Percentiles rank a stretch among this genome's conserved stretches.
phyloP scores from a whole-genome alignment of 257 asterid genomes.

The Osmanthus fragrans region DNA sequence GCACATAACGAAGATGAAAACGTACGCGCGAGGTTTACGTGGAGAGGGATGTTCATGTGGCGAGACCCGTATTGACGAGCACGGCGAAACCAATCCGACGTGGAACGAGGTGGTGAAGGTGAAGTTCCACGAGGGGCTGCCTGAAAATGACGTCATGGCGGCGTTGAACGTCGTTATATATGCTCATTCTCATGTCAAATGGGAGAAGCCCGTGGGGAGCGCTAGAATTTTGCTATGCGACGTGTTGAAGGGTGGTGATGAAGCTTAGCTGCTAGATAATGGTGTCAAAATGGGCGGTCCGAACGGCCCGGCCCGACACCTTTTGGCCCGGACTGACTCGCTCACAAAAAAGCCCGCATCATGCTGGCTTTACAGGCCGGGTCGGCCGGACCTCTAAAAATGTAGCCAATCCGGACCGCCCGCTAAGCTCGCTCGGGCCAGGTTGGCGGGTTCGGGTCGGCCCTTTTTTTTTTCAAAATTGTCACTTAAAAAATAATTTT shows the following conservation, averaged over 20 bases:
- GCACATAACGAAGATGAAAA: slow-evolving; percentile 46
- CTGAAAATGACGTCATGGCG: slow-evolving; percentile 40
- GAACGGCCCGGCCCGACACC: too few relatives aligned
- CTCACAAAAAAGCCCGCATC: too few relatives aligned
- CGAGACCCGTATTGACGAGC: slow-evolving; percentile 41
- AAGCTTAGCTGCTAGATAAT: slow-evolving; percentile 35
- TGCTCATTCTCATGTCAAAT: slow-evolving; percentile 42
- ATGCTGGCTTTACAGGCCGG: too few relatives aligned
- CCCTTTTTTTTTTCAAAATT: too few relatives aligned
- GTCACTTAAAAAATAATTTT: too few relatives aligned
- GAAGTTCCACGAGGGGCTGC: slow-evolving; percentile 34
- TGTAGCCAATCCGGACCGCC: too few relatives aligned
- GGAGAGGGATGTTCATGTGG: slow-evolving; percentile 38
- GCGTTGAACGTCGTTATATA: slow-evolving; percentile 49
- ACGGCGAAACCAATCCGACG: slow-evolving; percentile 16
- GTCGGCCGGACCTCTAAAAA: too few relatives aligned
- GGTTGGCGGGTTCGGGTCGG: too few relatives aligned
- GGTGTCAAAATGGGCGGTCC: too few relatives aligned
- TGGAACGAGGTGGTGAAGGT: slow-evolving; percentile 55
- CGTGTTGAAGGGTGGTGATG: slow-evolving; percentile 45
- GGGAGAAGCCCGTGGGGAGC: slow-evolving; percentile 45
- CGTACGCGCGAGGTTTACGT: slow-evolving; percentile 46
- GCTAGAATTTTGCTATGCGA: slow-evolving; percentile 47
- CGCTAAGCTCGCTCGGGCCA: too few relatives aligned
- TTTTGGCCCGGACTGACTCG: too few relatives aligned